Base-by-base conservation (phyloP, 1,139 yeast species). In the Citeromyces hawaiiensis region DNA sequence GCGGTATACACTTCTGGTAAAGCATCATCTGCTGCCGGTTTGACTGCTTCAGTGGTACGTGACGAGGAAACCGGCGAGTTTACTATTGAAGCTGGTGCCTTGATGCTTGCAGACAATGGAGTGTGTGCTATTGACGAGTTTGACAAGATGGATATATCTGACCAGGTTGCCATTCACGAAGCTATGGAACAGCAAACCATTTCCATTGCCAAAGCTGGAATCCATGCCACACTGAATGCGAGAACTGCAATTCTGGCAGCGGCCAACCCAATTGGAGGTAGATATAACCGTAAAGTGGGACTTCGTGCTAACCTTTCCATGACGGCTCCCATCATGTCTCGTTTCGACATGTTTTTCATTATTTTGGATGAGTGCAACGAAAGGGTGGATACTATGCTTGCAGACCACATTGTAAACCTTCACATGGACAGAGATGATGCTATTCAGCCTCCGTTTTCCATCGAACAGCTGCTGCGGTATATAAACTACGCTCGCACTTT, bases 291-390 rank as follows among this genome's bases (percentile, higher is more conserved):
- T 45, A 87, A 85, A 54, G 59, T 78, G 38, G 83, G 95, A 2
- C 68, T 91, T 45, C 68, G 96, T 46, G 79, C 95, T 40, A 91
- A 91, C 55, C 70, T 93, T 54, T 81, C 83, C 54, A 87, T 91
- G 96, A 85, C 96, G n/a, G 97, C 97, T 1, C 99, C 99, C 2
- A 91, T 91, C 57, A 91, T 91, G 96, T 88, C 97, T 29, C 80
- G 99, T 64, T 91, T 91, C 56, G 99, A 91, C 61, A 64, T 93
- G 48, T 93, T 93, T 57, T 91, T 93, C 55, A 97, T 91, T 30
- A 82, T 91, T 40, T 67, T 91, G 48, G 99, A 91, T 61, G 98
- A 93, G 54, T 85, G 96, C 55, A 91, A 91, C 53, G 96, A 86
- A 54, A 72, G 79, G 49, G 72, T 88, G 38, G 99, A 91, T 56